A percentile compares a stretch with the other conserved stretches of the same genome.
Conservation (phyloP, 306 rosid species). For the Vigna hirtella region DNA sequence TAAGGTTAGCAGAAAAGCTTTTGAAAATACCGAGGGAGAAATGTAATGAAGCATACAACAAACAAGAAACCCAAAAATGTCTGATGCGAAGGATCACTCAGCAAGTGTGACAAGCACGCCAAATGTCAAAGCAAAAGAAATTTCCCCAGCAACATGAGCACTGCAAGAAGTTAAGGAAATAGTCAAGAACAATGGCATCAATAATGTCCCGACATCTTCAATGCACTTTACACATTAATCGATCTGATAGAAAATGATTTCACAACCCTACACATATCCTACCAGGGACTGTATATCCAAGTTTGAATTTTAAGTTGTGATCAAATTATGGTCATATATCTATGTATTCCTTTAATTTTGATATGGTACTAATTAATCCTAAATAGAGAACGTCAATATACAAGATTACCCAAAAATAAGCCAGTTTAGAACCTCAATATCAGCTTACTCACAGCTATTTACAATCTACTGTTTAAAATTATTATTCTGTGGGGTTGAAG, state of each 20-base stretch:
- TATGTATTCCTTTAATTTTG: conserved; percentile 15
- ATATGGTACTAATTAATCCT: not conserved
- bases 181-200: conserved; percentile 39
- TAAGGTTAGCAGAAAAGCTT: conserved; percentile 38
- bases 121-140: conserved; percentile 39
- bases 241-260: not conserved
- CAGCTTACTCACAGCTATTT: not conserved
- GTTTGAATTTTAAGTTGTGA: not conserved
- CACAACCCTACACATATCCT: not conserved
- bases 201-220: conserved; percentile 17
- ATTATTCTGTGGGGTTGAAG: not conserved
- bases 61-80: conserved; percentile 46
- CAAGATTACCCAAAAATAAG: conserved; percentile 4
- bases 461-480: not conserved
- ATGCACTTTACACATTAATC: not conserved
- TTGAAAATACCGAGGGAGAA: not conserved
- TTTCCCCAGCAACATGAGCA: conserved; percentile 52
- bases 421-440: conserved; percentile 4
- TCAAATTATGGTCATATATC: not conserved
- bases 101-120: conserved; percentile 37
- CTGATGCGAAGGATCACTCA: conserved; percentile 43
- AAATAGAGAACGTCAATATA: conserved; percentile 11
- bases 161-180: conserved; percentile 45
- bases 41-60: conserved; percentile 38
- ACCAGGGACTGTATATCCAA: not conserved